Evolutionary conservation across 352 stramenopile species (phyloP), one percentile per base, ranked within the genome.

Genomic region (Hyaloperonospora brassicae): DNA sequence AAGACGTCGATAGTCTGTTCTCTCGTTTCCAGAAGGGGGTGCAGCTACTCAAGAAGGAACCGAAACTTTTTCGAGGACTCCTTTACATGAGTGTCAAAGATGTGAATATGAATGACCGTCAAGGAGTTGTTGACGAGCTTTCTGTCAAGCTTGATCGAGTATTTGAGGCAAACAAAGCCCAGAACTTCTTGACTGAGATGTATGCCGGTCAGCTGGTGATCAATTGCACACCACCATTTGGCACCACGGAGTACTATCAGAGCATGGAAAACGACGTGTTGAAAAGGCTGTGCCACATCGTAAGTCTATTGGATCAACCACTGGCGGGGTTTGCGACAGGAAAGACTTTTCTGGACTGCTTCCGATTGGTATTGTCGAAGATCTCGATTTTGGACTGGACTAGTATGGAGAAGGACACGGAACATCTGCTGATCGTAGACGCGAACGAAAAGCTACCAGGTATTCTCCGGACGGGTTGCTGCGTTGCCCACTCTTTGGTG

Each of bases 331-430:
- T 86, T 47, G 0, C 25, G 2, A 73, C 47, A 0, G 74, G 73
- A 0, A 79, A 73, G 22, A 59, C 52, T 13, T 88, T 90, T 54
- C 54, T 84, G 13, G 73, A 90, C 40, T 90, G 76, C 31, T 45
- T 90, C 9, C 69, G 74, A n/a, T 46, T 88, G 12, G 62, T 88
- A 2, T 27, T 88, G 9, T 63, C 77, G 1, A 90, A 90, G 55
- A 84, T 87, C 9, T 79, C 76, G 8, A 85, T 90, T 35, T 40
- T 90, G 13, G 77, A 88, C 35, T 90, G 77, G 77, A 90, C 79
- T 0, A 77, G 60, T 3, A 60, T 88, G n/a, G 79, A 82, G 24
- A 69, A 86, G 11, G 77, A 61, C 11, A 55, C 73, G 0, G 31
- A 71, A 46, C 24, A 70, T 23, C 58, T 85, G 25, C 52, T 71